Percentiles rank a stretch among this genome's conserved stretches.
These are phyloP conservation scores for Chlamydomonas applanata DNA, from an alignment of 139 green algal species.

Conservation along the genomic window DNA sequence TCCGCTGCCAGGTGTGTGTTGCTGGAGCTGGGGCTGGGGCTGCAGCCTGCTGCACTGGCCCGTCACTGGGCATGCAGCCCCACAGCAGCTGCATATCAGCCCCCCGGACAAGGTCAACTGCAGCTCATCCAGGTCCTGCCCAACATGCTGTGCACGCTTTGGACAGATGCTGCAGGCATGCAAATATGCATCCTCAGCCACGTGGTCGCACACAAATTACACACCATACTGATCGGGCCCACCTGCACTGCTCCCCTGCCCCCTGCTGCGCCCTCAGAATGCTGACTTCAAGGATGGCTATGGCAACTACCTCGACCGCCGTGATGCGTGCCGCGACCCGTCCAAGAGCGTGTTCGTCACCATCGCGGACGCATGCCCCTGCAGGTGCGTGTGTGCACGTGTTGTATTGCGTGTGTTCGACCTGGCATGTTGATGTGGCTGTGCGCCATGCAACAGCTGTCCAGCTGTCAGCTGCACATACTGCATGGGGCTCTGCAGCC, in stretches of 20 bases:
- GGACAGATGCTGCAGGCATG: background rate
- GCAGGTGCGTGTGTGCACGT: background rate
- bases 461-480: no score
- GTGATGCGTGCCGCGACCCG: slow-evolving; percentile 15
- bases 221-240: no score
- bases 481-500: no score
- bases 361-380: slow-evolving; percentile 31
- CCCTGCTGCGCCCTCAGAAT: background rate
- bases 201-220: background rate
- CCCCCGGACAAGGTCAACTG: no score
- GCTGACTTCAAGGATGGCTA: slow-evolving; percentile 18
- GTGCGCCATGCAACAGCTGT: background rate
- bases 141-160: background rate
- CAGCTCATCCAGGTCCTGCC: no score
- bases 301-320: slow-evolving; percentile 14
- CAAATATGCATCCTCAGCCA: background rate
- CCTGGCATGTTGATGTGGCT: background rate
- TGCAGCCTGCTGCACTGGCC: background rate
- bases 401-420: no score
- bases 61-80: background rate
- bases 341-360: slow-evolving; percentile 18
- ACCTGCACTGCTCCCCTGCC: no score
- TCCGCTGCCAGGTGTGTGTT: slow-evolving; percentile 5
- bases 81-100: no score
- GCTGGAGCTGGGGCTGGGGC: background rate